phyloP scores from a whole-genome alignment of 2,329 filamentous ascomycete genomes.

The Chaetomiaceae sp. region DNA sequence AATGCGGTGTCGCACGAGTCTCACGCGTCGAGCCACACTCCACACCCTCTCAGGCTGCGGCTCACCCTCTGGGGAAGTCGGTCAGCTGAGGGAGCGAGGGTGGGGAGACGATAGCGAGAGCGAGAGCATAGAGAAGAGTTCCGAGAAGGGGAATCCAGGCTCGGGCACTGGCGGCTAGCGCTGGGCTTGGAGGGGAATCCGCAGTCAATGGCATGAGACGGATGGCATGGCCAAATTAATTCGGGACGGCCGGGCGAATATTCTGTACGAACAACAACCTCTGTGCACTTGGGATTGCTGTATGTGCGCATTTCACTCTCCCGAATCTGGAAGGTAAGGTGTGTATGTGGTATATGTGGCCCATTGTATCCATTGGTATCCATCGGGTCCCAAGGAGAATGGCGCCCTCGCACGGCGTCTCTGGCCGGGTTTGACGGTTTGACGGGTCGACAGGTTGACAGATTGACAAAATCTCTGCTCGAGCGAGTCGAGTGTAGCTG shows the following conservation, averaged over 20 bases:
- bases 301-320: too few relatives aligned
- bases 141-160: slow-evolving; percentile 14
- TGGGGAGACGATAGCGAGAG: slow-evolving; percentile 5
- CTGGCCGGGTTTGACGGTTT: too few relatives aligned
- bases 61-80: slow-evolving; percentile 1
- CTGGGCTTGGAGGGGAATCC: slow-evolving; percentile 18
- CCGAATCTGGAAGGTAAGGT: too few relatives aligned
- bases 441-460: too few relatives aligned
- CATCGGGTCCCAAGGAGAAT: too few relatives aligned
- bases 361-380: too few relatives aligned
- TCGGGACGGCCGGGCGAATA: slow-evolving; percentile 11
- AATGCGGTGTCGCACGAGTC: slow-evolving; percentile 18
- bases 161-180: slow-evolving; percentile 24
- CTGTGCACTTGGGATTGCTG: too few relatives aligned
- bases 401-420: too few relatives aligned
- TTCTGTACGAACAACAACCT: too few relatives aligned
- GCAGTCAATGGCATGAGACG: slow-evolving; percentile 17
- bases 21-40: not conserved
- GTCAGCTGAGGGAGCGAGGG: slow-evolving; percentile 6
- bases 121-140: slow-evolving; percentile 6
- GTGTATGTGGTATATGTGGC: too few relatives aligned
- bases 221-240: slow-evolving; percentile 21
- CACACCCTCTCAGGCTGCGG: slow-evolving; percentile 4
- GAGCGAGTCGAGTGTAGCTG: too few relatives aligned
- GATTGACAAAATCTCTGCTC: too few relatives aligned